Conservation (phyloP, 2,329 filamentous ascomycete genomes). For the Ascochyta pisi region DNA sequence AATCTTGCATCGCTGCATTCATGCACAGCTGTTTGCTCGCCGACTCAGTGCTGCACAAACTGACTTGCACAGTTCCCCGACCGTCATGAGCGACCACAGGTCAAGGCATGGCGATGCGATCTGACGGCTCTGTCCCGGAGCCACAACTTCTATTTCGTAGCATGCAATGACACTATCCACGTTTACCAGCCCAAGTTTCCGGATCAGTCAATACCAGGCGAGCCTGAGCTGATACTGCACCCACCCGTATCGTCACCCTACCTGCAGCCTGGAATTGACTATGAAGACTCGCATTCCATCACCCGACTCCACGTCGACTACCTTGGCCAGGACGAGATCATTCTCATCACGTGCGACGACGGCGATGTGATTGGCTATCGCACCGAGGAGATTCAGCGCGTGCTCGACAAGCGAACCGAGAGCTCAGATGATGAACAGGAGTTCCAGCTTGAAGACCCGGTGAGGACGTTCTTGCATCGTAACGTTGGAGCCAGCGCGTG, state of each 20-base stretch:
- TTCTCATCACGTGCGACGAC: conserved; percentile 65
- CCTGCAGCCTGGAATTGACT: conserved; percentile 42
- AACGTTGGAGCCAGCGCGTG: conserved; percentile 83
- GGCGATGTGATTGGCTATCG: conserved; percentile 57
- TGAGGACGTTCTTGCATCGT: conserved; percentile 70
- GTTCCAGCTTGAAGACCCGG: conserved; percentile 50
- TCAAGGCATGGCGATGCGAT: conserved; percentile 52
- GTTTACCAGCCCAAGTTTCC: conserved; percentile 55
- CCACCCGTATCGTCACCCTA: conserved; percentile 46
- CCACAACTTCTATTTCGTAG: conserved; percentile 59
- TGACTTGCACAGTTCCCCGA: conserved; percentile 22
- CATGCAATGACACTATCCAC: conserved; percentile 48
- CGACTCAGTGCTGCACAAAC: too few relatives aligned
- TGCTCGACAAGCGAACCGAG: conserved; percentile 20
- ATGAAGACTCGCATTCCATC: conserved; percentile 51
- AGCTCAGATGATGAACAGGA: not conserved
- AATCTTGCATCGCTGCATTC: not conserved
- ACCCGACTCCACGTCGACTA: conserved; percentile 54
- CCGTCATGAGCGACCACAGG: conserved; percentile 16
- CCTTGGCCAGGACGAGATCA: conserved; percentile 55
- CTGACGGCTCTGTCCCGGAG: conserved; percentile 55
- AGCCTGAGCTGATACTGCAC: conserved; percentile 49
- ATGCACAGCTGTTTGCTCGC: too few relatives aligned
- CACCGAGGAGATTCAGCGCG: conserved; percentile 37
- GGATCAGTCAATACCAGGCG: conserved; percentile 45